A percentile compares a stretch with the other conserved stretches of the same genome.
These are phyloP conservation scores for Fusarium hainanense DNA, from an alignment of 2,329 filamentous ascomycete genomes.

Conservation along the genomic window DNA sequence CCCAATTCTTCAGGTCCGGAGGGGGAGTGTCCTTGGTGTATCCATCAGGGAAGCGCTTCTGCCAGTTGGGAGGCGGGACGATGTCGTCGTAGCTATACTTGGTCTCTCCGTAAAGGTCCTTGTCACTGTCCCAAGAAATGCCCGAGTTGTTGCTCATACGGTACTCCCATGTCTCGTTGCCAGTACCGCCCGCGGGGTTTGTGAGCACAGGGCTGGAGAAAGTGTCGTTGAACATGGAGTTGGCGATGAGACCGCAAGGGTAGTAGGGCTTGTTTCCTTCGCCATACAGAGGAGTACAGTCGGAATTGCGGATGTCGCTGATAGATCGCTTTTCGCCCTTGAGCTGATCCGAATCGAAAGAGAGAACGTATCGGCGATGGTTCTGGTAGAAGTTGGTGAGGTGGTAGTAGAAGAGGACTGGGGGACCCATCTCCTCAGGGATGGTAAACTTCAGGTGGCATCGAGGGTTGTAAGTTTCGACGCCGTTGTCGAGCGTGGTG, in stretches of 20 bases:
- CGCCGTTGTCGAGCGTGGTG: slow-evolving; percentile 49
- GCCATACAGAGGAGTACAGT: slow-evolving; percentile 78
- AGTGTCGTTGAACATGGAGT: slow-evolving; percentile 96
- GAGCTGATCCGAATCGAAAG: slow-evolving; percentile 84
- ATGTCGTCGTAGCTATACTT: slow-evolving; percentile 74
- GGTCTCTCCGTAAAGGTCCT: slow-evolving; percentile 78
- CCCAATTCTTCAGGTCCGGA: slow-evolving; percentile 78
- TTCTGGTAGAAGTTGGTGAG: slow-evolving; percentile 99
- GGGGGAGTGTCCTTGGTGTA: slow-evolving; percentile 75
- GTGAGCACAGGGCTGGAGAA: slow-evolving; percentile 74
- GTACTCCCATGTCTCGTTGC: slow-evolving; percentile 65
- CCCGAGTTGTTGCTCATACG: slow-evolving; percentile 77
- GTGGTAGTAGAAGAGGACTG: slow-evolving; percentile 93
- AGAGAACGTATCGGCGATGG: slow-evolving; percentile 94
- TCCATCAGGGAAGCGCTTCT: slow-evolving; percentile 72
- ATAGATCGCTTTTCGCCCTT: slow-evolving; percentile 73
- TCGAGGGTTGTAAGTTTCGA: slow-evolving; percentile 55
- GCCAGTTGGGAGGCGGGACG: slow-evolving; percentile 89
- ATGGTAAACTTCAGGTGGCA: slow-evolving; percentile 85
- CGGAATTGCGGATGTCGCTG: slow-evolving; percentile 70
- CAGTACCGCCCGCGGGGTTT: slow-evolving; percentile 55
- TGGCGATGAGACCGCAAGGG: slow-evolving; percentile 94
- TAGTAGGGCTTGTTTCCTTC: slow-evolving; percentile 80
- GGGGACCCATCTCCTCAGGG: slow-evolving; percentile 80
- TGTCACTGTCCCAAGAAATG: slow-evolving; percentile 90